Percentiles rank a stretch among this genome's conserved stretches.
Evolutionary conservation across 1,284 basidiomycete species (phyloP).

Genomic region (Rhizoctonia solani): DNA sequence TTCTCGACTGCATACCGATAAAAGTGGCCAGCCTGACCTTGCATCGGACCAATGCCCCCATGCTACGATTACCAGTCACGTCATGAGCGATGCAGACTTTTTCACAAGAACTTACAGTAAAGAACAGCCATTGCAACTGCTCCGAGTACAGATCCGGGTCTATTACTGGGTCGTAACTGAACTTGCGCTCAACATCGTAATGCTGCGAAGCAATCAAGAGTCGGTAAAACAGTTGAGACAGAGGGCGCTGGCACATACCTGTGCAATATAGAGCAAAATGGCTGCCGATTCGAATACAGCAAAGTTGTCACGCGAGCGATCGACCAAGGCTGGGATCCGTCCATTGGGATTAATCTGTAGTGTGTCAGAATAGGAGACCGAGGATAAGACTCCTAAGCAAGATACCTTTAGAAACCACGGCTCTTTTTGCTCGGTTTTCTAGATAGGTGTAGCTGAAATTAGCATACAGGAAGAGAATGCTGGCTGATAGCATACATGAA

Average conservation of each 20-base stretch:
- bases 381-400: not conserved
- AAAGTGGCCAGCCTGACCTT: constrained; percentile 73
- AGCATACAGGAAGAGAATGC: not conserved
- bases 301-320: constrained; percentile 57
- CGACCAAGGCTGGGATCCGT: constrained; percentile 62
- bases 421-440: constrained; percentile 58
- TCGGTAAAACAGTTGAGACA: not conserved
- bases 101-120: constrained; percentile 59
- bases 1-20: constrained; percentile 60
- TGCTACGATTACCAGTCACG: not conserved
- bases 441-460: constrained; percentile 1
- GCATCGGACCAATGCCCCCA: constrained; percentile 65
- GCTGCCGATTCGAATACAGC: constrained; percentile 70
- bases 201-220: constrained; percentile 41
- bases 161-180: constrained; percentile 54
- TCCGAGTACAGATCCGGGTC: constrained; percentile 57
- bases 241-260: constrained; percentile 43
- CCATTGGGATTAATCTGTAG: constrained; percentile 71
- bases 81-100: no score
- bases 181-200: constrained; percentile 61
- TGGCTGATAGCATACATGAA: constrained; percentile 42
- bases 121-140: constrained; percentile 80
- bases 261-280: constrained; percentile 67
- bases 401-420: constrained; percentile 58
- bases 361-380: constrained; percentile 20